Percentiles rank a stretch among this genome's conserved stretches.
These are phyloP conservation scores for Termitomyces sp. DNA, from an alignment of 768 basidiomycete genomes.

Conservation along the genomic window DNA sequence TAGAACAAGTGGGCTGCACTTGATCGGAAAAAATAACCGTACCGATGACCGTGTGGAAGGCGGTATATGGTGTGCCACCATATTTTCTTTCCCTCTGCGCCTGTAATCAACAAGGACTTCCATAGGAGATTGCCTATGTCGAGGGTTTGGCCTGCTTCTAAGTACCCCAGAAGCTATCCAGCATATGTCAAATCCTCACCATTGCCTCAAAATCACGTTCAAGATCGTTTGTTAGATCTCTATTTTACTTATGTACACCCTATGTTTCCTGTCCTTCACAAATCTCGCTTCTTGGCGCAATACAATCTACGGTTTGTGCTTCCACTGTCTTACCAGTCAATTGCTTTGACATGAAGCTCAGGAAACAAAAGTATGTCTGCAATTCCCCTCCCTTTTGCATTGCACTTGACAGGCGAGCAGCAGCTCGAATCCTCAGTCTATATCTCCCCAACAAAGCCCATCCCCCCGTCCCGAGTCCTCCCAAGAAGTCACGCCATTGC, in stretches of 20 bases:
- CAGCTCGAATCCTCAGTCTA: constrained; percentile 9
- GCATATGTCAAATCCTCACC: constrained; percentile 39
- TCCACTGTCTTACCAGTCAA: not conserved
- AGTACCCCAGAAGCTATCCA: constrained; percentile 33
- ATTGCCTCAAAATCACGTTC: constrained; percentile 57
- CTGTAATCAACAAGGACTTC: constrained; percentile 3
- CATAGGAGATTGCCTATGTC: constrained; percentile 69
- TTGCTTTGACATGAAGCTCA: not conserved
- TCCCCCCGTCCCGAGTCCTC: constrained; percentile 46
- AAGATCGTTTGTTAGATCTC: constrained; percentile 63
- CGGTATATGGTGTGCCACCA: constrained; percentile 50
- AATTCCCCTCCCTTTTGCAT: not conserved
- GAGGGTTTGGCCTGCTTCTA: constrained; percentile 64
- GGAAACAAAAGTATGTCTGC: constrained; percentile 15
- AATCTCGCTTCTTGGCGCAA: constrained; percentile 59
- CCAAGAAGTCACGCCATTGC: constrained; percentile 60
- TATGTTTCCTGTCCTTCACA: constrained; percentile 76
- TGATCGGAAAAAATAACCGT: constrained; percentile 62
- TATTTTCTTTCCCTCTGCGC: constrained; percentile 10
- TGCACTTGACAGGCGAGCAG: not conserved
- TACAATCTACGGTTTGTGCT: constrained; percentile 46
- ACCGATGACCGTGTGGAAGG: constrained; percentile 65
- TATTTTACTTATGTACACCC: constrained; percentile 87
- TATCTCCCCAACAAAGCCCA: constrained; percentile 23
- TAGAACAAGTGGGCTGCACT: constrained; percentile 66